Evolutionary conservation across 495 filamentous ascomycete genomes (phyloP).

Genomic region (Talaromyces proteolyticus): DNA sequence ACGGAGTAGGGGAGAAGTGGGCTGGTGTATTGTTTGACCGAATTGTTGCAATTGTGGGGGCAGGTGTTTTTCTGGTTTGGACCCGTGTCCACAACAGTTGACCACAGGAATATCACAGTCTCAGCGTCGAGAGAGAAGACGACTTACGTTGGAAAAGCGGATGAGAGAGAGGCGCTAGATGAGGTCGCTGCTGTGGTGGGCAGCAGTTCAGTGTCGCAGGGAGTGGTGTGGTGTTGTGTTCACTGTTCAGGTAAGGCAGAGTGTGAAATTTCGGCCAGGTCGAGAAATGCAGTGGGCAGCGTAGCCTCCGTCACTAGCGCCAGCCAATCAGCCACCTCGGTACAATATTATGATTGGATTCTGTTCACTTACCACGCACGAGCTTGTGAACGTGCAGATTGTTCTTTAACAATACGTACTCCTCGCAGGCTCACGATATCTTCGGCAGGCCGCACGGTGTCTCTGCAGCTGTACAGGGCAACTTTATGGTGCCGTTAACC

Average conservation of each 20-base stretch:
- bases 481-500: no score
- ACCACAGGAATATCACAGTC: not conserved
- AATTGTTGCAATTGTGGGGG: not conserved
- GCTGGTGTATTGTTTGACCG: conserved; percentile 4
- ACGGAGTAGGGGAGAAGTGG: conserved; percentile 5
- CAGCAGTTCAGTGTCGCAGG: not conserved
- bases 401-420: no score
- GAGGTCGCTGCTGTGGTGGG: no score
- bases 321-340: no score
- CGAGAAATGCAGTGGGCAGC: conserved; percentile 25
- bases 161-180: not conserved
- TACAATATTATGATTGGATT: no score
- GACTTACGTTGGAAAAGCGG: not conserved
- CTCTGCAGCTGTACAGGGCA: no score
- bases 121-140: not conserved
- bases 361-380: no score
- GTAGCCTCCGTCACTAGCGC: conserved; percentile 33
- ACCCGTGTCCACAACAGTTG: not conserved
- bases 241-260: not conserved
- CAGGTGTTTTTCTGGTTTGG: conserved; percentile 1
- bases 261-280: conserved; percentile 18
- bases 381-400: no score
- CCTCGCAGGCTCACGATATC: no score
- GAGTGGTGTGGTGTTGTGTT: not conserved
- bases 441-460: no score